A percentile compares a stretch with the other conserved stretches of the same genome.
These are phyloP conservation scores for Penicillium mononematosum DNA, from an alignment of 495 filamentous ascomycete species.

Conservation along the genomic window DNA sequence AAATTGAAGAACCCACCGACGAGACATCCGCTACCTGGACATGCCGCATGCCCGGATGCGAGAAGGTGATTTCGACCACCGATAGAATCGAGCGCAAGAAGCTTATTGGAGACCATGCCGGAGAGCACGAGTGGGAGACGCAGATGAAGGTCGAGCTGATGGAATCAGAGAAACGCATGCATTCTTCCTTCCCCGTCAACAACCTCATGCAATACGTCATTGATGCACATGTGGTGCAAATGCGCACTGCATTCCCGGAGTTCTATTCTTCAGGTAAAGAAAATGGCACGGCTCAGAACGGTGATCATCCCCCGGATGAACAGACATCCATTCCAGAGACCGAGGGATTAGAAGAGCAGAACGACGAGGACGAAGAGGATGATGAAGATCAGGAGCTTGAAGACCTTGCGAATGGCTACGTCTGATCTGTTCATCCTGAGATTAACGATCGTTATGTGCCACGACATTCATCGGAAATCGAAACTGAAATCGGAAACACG, in stretches of 20 bases:
- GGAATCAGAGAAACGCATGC: conserved; percentile 45
- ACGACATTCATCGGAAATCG: background rate
- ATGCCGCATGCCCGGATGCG: conserved; percentile 68
- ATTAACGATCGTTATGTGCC: background rate
- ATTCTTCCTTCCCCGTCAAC: conserved; percentile 38
- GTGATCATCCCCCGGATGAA: background rate
- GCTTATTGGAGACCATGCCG: conserved; percentile 62
- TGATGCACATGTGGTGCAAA: conserved; percentile 25
- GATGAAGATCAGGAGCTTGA: conserved; percentile 11
- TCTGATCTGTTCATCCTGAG: background rate
- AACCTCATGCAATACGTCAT: conserved; percentile 40
- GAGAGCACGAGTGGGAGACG: conserved; percentile 61
- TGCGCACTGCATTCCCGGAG: conserved; percentile 29
- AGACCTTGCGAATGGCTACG: conserved; percentile 4
- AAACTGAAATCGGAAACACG: background rate
- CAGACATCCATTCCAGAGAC: background rate
- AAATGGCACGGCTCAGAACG: conserved; percentile 7
- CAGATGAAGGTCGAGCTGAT: conserved; percentile 61
- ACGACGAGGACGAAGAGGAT: background rate
- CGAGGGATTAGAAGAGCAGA: background rate
- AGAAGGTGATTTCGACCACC: conserved; percentile 58
- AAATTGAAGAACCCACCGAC: conserved; percentile 13
- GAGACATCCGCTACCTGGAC: conserved; percentile 63
- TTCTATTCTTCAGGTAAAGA: conserved; percentile 14
- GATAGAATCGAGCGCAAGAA: conserved; percentile 55